Percentiles rank a stretch among this genome's conserved stretches.
Evolutionary conservation across 2,329 filamentous ascomycete species (phyloP).

Genomic region (Aspergillus quadrilineatus): DNA sequence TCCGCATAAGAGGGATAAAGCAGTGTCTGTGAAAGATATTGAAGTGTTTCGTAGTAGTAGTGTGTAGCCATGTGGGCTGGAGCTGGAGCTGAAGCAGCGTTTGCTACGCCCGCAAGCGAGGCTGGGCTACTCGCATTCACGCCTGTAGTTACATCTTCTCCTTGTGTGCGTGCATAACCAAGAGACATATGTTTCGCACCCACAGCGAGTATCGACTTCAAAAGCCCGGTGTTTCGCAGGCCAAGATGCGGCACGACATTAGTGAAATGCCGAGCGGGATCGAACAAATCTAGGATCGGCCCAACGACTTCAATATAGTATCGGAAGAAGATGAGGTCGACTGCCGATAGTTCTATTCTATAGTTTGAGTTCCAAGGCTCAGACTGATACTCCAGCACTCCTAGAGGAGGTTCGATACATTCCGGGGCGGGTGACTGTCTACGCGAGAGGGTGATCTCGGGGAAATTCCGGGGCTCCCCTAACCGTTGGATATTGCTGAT

Average conservation of each 20-base stretch:
- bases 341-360: slow-evolving; percentile 8
- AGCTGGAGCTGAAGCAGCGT: not conserved
- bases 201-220: slow-evolving; percentile 12
- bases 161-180: not conserved
- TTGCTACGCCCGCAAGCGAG: not conserved
- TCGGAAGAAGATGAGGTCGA: slow-evolving; percentile 12
- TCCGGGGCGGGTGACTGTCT: slow-evolving; percentile 3
- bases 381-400: not conserved
- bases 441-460: slow-evolving; percentile 13
- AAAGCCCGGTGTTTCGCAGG: slow-evolving; percentile 13
- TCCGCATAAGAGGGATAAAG: slow-evolving; percentile 57
- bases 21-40: slow-evolving; percentile 60
- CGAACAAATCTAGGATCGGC: slow-evolving; percentile 20
- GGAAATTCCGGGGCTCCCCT: slow-evolving; percentile 9
- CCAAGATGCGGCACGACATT: slow-evolving; percentile 16
- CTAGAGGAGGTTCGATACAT: not conserved
- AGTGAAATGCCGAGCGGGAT: slow-evolving; percentile 18
- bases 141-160: not conserved
- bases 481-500: slow-evolving; percentile 16
- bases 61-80: slow-evolving; percentile 30
- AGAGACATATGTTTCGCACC: slow-evolving; percentile 15
- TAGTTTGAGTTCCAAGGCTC: slow-evolving; percentile 17
- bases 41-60: slow-evolving; percentile 63
- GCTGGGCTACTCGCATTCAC: not conserved
- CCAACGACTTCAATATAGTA: slow-evolving; percentile 16